These are phyloP conservation scores for Thymus quinquecostatus DNA, from an alignment of 257 asterid species.

Conservation along the genomic window DNA sequence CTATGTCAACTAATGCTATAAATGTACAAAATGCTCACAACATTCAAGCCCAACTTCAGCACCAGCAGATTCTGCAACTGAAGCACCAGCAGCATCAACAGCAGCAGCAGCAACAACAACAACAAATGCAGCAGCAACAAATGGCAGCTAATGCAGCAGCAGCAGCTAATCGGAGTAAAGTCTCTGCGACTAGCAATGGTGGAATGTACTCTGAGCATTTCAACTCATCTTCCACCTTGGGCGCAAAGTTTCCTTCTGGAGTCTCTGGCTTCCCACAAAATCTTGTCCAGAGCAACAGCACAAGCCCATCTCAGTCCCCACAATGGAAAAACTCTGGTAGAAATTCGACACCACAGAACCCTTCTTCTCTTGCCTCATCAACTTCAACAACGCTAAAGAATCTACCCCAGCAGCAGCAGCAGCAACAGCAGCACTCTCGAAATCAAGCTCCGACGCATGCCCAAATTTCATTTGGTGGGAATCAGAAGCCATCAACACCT, in stretches of 20 bases:
- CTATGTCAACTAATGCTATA: conserved; percentile 42
- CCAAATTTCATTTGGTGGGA: conserved; percentile 87
- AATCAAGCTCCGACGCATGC: conserved; percentile 61
- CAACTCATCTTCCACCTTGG: conserved; percentile 51
- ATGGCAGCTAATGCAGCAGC: conserved; percentile 23
- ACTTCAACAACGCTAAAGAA: conserved; percentile 50
- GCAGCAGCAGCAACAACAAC: conserved; percentile 47
- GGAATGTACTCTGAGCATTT: conserved; percentile 64
- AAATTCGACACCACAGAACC: conserved; percentile 53
- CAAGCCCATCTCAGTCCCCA: conserved; percentile 68
- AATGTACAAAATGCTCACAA: conserved; percentile 52
- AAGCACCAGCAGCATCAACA: conserved; percentile 52
- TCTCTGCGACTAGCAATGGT: conserved; percentile 50
- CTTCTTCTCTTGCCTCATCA: conserved; percentile 62
- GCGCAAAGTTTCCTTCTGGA: conserved; percentile 55
- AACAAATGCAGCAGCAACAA: conserved; percentile 49
- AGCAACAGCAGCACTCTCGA: conserved; percentile 80
- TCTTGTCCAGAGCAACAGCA: conserved; percentile 63
- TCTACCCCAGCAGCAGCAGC: conserved; percentile 82
- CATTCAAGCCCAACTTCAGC: conserved; percentile 59
- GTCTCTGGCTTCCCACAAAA: conserved; percentile 67
- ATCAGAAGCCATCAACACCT: conserved; percentile 57
- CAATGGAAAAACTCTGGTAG: conserved; percentile 76
- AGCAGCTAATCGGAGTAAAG: conserved; percentile 55
- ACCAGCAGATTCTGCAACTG: conserved; percentile 51